A percentile compares a stretch with the other conserved stretches of the same genome.
phyloP scores from a whole-genome alignment of 331 rosid genomes.

The Arachis monticola region DNA sequence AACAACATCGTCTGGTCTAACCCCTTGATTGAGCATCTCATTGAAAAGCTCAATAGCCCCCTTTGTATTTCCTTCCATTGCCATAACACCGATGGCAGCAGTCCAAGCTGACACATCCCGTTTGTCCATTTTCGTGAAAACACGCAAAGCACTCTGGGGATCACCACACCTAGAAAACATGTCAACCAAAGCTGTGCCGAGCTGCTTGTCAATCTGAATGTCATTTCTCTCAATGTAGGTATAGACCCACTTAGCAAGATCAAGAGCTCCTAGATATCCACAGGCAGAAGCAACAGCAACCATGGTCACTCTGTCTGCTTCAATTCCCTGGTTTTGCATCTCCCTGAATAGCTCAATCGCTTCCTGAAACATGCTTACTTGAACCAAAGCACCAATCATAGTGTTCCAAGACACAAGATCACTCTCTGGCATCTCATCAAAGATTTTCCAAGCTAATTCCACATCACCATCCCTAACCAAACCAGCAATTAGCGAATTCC shows the following conservation, averaged over 20 bases:
- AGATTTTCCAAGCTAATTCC: constrained; percentile 59
- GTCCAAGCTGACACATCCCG: constrained; percentile 82
- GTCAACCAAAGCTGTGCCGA: constrained; percentile 76
- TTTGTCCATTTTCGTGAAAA: constrained; percentile 57
- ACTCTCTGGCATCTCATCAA: constrained; percentile 63
- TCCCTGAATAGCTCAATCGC: constrained; percentile 70
- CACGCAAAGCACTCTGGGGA: constrained; percentile 59
- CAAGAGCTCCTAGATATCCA: constrained; percentile 75
- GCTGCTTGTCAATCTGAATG: constrained; percentile 67
- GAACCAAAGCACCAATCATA: constrained; percentile 71
- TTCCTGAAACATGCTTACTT: constrained; percentile 66
- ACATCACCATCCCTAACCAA: constrained; percentile 59
- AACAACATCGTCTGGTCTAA: constrained; percentile 68
- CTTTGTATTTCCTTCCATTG: constrained; percentile 72
- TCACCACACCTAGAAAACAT: constrained; percentile 85
- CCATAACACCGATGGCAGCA: constrained; percentile 80
- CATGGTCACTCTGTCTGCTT: constrained; percentile 76
- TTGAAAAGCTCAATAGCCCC: constrained; percentile 61
- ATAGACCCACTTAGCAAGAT: constrained; percentile 74
- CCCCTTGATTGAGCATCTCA: constrained; percentile 67
- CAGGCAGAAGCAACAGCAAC: constrained; percentile 80
- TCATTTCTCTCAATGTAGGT: constrained; percentile 54
- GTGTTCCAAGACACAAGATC: constrained; percentile 86
- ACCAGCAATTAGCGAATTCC: constrained; percentile 82
- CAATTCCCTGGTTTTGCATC: constrained; percentile 66